These are phyloP conservation scores for Stenocarpella maydis DNA, from an alignment of 2,329 filamentous ascomycete species.

Conservation along the genomic window DNA sequence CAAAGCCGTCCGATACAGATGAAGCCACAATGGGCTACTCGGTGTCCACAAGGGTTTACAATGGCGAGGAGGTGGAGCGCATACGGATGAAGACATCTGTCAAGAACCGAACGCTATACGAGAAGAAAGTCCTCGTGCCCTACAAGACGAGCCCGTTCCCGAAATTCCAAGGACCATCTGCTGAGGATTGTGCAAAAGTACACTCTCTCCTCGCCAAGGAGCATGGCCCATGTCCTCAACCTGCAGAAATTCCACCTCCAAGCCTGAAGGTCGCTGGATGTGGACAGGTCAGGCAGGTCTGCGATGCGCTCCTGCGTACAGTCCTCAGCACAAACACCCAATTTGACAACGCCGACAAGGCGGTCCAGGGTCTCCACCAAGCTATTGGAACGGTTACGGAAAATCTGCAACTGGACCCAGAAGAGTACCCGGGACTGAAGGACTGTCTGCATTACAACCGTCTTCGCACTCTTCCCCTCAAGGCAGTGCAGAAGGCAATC, in stretches of 20 bases:
- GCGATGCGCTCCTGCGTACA: conserved; percentile 63
- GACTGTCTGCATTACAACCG: conserved; percentile 71
- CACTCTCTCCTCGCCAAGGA: conserved; percentile 68
- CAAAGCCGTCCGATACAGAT: neutral
- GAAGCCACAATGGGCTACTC: neutral
- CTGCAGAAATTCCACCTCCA: conserved; percentile 73
- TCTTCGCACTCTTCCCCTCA: conserved; percentile 65
- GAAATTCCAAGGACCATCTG: conserved; percentile 69
- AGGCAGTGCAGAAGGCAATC: conserved; percentile 74
- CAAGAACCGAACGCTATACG: conserved; percentile 28
- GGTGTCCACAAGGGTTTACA: neutral
- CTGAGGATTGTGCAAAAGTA: conserved; percentile 74
- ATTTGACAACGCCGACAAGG: conserved; percentile 64
- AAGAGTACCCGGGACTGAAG: conserved; percentile 22
- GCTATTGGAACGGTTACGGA: conserved; percentile 28
- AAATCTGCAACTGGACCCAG: conserved; percentile 6
- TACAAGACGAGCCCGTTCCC: conserved; percentile 66
- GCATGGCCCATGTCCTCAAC: conserved; percentile 72
- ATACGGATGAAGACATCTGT: conserved; percentile 3
- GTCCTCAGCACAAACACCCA: conserved; percentile 61
- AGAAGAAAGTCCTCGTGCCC: conserved; percentile 22
- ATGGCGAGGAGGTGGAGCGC: conserved; percentile 8
- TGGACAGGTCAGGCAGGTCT: conserved; percentile 62
- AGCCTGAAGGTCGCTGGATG: conserved; percentile 76
- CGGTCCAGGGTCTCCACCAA: conserved; percentile 65